Evolutionary conservation across 1,139 yeast species (phyloP), one percentile per base, ranked within the genome.

Genomic region (Kodamaea alishanica): DNA sequence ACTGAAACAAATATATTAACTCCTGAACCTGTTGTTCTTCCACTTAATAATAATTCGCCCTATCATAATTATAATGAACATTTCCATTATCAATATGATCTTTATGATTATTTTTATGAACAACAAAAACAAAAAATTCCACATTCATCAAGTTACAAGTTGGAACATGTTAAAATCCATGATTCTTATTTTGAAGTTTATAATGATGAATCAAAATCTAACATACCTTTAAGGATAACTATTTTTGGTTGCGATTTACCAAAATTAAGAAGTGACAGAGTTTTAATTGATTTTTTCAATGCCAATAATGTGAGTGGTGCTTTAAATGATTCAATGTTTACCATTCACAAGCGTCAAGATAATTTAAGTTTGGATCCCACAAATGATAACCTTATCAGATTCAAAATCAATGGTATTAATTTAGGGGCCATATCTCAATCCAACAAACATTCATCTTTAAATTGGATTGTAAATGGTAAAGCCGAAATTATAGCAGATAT

Each of bases 291-390:
- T 57, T 72, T 84, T 41, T 75, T 84, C 61, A 80, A 80, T 54
- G 86, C 89, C 10, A 72, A 72, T 42, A 79, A 81, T 39, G 81
- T 82, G 24, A 79, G 84, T 11, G 94, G 94, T 1, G 77, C 89
- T 1, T 69, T 84, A 9, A 83, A 84, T 51, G 83, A 83, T 42
- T 78, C 92, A 0, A 67, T 84, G 64, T 84, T 84, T 60, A 82
- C 88, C 2, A 73, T 84, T 20, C 92, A 84, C 50, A 82, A 82
- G 43, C 67, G 68, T 41, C 75, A 68, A 47, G 55, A 55, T 24
- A 55, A 42, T 40, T 57, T 55, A 52, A 48, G 46, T 31, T 52
- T 46, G 6, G 50, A 50, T 31, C 63, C 61, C 35, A 52, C 63
- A 23, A 61, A 62, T 26, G 62, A 62, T 26, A 70, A 62, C 41